phyloP scores from a whole-genome alignment of 257 asterid species.

The Solanum verrucosum region DNA sequence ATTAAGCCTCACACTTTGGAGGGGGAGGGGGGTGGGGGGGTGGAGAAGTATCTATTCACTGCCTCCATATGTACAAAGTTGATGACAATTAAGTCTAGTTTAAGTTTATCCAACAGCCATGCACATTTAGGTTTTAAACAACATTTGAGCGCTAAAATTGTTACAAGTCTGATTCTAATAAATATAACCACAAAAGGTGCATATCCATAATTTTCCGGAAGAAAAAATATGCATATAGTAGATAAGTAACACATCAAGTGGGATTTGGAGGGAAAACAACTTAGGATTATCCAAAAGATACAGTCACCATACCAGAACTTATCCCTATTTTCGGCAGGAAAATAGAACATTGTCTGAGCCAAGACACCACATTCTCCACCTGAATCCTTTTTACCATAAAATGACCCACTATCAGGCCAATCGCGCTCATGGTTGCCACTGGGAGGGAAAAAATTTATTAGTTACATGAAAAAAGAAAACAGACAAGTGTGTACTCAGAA shows the following conservation, averaged over 20 bases:
- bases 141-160: background rate
- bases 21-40: too few species aligned
- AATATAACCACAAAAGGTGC: background rate
- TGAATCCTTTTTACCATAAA: conserved; percentile 61
- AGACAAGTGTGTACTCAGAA: background rate
- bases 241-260: background rate
- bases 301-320: conserved; percentile 59
- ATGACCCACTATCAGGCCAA: conserved; percentile 91
- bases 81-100: background rate
- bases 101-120: background rate
- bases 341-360: conserved; percentile 72
- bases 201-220: background rate
- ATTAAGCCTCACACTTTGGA: background rate
- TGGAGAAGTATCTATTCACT: background rate
- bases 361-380: conserved; percentile 97
- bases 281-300: background rate
- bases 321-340: conserved; percentile 88
- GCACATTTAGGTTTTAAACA: background rate
- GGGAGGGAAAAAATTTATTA: conserved; percentile 10
- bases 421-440: conserved; percentile 98
- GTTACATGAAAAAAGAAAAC: background rate
- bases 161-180: background rate
- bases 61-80: background rate
- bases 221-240: background rate
- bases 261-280: background rate